Percentiles rank a stretch among this genome's conserved stretches.
These are phyloP conservation scores for Fomitopsis serialis DNA, from an alignment of 768 basidiomycete species.

Conservation along the genomic window DNA sequence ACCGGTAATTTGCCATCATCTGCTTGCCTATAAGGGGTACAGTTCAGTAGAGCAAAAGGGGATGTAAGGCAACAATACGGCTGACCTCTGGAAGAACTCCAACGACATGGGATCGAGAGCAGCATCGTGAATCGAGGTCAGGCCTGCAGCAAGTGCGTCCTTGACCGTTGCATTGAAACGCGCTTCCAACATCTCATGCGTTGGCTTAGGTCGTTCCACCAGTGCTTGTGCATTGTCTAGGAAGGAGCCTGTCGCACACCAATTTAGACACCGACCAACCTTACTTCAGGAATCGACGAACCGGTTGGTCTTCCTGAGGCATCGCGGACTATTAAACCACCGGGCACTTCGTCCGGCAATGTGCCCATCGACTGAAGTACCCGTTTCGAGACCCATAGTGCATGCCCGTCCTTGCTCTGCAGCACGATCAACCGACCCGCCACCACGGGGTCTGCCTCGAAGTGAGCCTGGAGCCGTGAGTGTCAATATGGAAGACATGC, in stretches of 20 bases:
- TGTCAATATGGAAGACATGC: neutral
- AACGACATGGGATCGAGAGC: conserved; percentile 65
- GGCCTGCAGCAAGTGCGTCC: conserved; percentile 64
- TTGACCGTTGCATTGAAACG: conserved; percentile 57
- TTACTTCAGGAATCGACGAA: conserved; percentile 21
- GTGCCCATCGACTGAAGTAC: conserved; percentile 54
- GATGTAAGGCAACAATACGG: neutral
- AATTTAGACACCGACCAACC: conserved; percentile 3
- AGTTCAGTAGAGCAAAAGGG: too few relatives aligned
- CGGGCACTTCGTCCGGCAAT: conserved; percentile 67
- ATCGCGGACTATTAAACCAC: conserved; percentile 76
- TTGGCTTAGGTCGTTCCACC: conserved; percentile 56
- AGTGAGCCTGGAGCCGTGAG: conserved; percentile 44
- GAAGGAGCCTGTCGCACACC: conserved; percentile 50
- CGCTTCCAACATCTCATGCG: conserved; percentile 55
- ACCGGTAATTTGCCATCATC: conserved; percentile 58
- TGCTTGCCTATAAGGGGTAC: conserved; percentile 45
- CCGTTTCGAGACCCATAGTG: conserved; percentile 74
- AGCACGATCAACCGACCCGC: conserved; percentile 67
- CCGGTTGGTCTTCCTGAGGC: conserved; percentile 65
- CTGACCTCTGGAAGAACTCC: conserved; percentile 66
- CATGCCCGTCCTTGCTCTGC: conserved; percentile 85
- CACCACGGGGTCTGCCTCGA: conserved; percentile 68
- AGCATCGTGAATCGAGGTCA: conserved; percentile 88
- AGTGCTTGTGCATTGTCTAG: conserved; percentile 86